These are phyloP conservation scores for Eutrema heterophyllum DNA, from an alignment of 345 rosid species.

Conservation along the genomic window DNA sequence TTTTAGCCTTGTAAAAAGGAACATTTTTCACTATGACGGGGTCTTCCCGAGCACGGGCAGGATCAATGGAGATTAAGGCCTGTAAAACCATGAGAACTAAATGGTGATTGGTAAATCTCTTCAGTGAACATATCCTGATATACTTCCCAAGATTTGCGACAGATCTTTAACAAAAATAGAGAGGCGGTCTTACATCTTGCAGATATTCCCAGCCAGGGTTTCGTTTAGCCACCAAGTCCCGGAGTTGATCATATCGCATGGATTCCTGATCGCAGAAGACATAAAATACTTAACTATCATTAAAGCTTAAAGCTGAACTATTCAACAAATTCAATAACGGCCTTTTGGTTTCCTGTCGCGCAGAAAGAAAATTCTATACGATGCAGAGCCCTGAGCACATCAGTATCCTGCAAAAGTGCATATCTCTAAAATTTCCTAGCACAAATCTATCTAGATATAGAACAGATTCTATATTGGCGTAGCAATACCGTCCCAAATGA, in stretches of 20 bases:
- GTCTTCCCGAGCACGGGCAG: constrained; percentile 78
- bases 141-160: background rate
- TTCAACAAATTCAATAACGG: background rate
- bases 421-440: background rate
- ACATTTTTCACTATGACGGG: constrained; percentile 72
- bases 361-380: background rate
- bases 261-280: constrained; percentile 58
- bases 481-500: background rate
- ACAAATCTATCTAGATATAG: background rate
- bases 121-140: background rate
- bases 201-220: constrained; percentile 92
- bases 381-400: background rate
- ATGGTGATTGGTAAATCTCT: constrained; percentile 5
- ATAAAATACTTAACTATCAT: background rate
- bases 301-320: background rate
- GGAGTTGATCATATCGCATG: constrained; percentile 79
- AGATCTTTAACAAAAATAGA: background rate
- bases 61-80: constrained; percentile 82
- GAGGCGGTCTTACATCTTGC: constrained; percentile 63
- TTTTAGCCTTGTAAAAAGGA: constrained; percentile 82
- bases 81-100: constrained; percentile 31
- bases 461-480: background rate
- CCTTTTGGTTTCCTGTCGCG: background rate
- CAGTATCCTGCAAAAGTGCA: background rate
- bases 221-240: constrained; percentile 74